Base-by-base conservation (phyloP, 768 basidiomycete species). In the Leccinum pellstonianum region DNA sequence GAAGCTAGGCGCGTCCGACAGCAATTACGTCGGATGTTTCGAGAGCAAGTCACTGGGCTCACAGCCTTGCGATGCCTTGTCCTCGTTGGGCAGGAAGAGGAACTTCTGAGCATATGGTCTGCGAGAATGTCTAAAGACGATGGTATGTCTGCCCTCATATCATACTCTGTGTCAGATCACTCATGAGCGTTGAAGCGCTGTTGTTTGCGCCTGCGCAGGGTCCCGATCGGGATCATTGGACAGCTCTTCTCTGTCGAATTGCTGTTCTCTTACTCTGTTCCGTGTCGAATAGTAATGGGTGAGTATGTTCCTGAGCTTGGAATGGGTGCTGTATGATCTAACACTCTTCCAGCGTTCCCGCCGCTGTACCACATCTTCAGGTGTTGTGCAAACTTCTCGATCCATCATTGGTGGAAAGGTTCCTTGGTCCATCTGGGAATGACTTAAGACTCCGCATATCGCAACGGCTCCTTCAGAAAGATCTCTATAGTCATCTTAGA, bases 61-160 rank as follows among this genome's bases (percentile, higher is more conserved):
- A 80, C 77, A 8, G 87, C 83, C 11, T 71, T 91, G 65, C 74
- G 91, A 57, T 86, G 83, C 70, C 76, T 90, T 21, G 83, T 87
- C 19, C 78, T 91, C 23, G 77, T 88, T 53, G 85, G 85, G 12
- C 71, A 68, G 17, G 75, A 76, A 54, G 67, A 73, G 33, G 62
- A 69, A 17, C 69, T 70, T 38, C 68, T 79, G n/a, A 27, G 38
- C 14, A 7, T 65, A 33, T 79, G 78, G 77, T 75, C 77, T 9
- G 29, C 53, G 38, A 67, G 54, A 23, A 53, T 69, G 19, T 61
- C 57, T 48, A 48, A 50, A 47, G 62, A 70, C 48, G 68, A 72
- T 8, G 53, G 70, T 71, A n/a, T 0, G 67, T 53, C 12, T 17
- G 15, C 33, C 21, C 3, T 63, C 55, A 17, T 51, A 52, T 27